Conservation (phyloP, 768 basidiomycete species). For the Arthromyces matolae region DNA sequence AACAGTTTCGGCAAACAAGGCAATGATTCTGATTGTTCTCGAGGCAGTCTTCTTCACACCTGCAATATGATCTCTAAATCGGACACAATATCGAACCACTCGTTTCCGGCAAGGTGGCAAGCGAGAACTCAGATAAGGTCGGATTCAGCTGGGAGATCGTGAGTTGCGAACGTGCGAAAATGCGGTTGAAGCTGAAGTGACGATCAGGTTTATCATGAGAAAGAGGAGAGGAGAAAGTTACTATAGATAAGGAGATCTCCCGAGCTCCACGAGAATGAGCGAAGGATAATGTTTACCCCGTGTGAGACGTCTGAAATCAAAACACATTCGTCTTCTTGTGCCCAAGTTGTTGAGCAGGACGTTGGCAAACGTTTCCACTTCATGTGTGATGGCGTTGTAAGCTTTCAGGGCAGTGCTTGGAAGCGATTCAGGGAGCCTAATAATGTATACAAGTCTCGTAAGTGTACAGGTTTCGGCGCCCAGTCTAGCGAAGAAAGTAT, state of each 20-base stretch:
- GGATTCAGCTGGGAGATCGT: not conserved
- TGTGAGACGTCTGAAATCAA: constrained; percentile 59
- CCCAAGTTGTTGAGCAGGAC: constrained; percentile 49
- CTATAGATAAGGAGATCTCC: constrained; percentile 28
- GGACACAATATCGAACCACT: not conserved
- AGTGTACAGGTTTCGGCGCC: no score
- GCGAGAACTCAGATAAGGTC: not conserved
- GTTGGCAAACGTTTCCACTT: constrained; percentile 45
- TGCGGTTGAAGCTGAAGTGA: not conserved
- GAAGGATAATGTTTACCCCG: constrained; percentile 62
- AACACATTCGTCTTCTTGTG: constrained; percentile 52
- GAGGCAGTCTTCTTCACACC: not conserved
- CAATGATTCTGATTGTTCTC: constrained; percentile 30
- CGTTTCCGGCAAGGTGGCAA: not conserved
- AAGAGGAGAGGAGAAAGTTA: no score
- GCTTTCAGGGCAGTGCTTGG: constrained; percentile 49
- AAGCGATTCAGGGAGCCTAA: constrained; percentile 59
- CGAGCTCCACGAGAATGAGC: constrained; percentile 63
- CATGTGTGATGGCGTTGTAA: constrained; percentile 35
- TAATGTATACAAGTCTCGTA: not conserved
- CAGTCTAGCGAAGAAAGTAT: constrained; percentile 5
- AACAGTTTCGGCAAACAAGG: constrained; percentile 60
- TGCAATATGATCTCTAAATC: not conserved
- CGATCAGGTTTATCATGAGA: no score
- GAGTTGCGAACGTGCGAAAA: not conserved